Conservation (phyloP, 768 basidiomycete species). For the Termitomyces sp. region DNA sequence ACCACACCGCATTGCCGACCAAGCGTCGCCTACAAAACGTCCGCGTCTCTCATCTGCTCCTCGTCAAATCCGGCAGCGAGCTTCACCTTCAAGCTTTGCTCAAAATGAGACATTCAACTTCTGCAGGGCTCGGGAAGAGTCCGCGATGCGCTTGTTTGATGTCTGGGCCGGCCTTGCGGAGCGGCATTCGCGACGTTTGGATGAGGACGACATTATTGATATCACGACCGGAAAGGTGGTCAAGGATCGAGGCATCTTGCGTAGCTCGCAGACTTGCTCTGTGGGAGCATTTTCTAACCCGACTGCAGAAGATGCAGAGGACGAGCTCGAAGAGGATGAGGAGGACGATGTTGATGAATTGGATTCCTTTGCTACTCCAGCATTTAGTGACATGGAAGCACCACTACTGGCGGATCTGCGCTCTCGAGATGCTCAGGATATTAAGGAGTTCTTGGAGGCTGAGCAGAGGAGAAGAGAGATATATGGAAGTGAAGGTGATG, state of each 20-base stretch:
- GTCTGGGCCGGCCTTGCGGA: constrained; percentile 67
- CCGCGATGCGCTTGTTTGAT: constrained; percentile 49
- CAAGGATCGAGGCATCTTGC: constrained; percentile 66
- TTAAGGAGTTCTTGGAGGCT: constrained; percentile 62
- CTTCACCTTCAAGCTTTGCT: constrained; percentile 24
- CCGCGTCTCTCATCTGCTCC: constrained; percentile 43
- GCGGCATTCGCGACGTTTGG: constrained; percentile 58
- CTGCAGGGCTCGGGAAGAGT: constrained; percentile 51
- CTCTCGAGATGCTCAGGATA: constrained; percentile 55
- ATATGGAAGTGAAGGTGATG: constrained; percentile 43
- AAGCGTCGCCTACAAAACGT: constrained; percentile 42
- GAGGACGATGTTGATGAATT: constrained; percentile 60
- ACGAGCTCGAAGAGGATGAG: constrained; percentile 37
- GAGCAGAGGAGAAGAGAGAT: constrained; percentile 48
- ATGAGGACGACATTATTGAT: constrained; percentile 80
- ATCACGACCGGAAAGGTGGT: constrained; percentile 55
- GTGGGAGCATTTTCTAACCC: constrained; percentile 49
- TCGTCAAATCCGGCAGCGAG: constrained; percentile 24
- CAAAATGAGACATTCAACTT: constrained; percentile 31
- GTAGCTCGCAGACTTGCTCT: constrained; percentile 34
- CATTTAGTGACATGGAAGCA: constrained; percentile 26
- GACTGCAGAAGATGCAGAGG: constrained; percentile 24
- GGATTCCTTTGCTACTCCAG: constrained; percentile 39
- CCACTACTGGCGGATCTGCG: constrained; percentile 40
- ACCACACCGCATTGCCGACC: constrained; percentile 25